A percentile compares a stretch with the other conserved stretches of the same genome.
Conservation (phyloP, 2,329 filamentous ascomycete species). For the Colletotrichum eleusines region DNA sequence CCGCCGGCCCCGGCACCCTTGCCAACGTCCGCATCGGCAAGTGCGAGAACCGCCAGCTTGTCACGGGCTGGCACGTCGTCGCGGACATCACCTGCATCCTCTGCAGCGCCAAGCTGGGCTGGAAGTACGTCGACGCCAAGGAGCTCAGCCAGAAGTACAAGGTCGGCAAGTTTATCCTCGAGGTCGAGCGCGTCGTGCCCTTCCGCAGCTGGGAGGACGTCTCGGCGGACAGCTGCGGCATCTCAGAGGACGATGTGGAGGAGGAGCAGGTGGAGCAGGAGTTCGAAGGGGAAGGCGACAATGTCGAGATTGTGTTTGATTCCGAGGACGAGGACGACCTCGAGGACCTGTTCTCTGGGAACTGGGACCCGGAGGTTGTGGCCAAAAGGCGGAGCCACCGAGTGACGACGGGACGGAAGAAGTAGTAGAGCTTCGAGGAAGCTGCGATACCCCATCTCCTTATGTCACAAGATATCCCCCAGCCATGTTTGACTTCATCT, state of each 20-base stretch:
- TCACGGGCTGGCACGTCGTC: constrained; percentile 73
- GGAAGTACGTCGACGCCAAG: constrained; percentile 76
- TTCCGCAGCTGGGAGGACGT: constrained; percentile 67
- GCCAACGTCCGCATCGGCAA: constrained; percentile 68
- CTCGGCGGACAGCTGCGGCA: constrained; percentile 32
- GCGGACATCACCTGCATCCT: constrained; percentile 71
- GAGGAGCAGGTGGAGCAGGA: constrained; percentile 21
- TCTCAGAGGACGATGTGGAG: constrained; percentile 26
- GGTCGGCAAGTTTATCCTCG: constrained; percentile 76
- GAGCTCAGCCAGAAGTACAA: constrained; percentile 74
- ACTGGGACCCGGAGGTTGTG: constrained; percentile 68
- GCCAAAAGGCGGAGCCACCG: constrained; percentile 59
- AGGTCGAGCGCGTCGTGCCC: constrained; percentile 68
- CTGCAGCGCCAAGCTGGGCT: constrained; percentile 70
- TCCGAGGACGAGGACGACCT: constrained; percentile 76
- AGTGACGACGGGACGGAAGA: constrained; percentile 44
- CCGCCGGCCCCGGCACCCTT: constrained; percentile 51
- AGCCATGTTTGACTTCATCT: constrained; percentile 8
- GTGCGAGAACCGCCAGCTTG: constrained; percentile 67
- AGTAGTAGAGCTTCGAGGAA: constrained; percentile 22
- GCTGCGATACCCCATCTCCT: constrained; percentile 27
- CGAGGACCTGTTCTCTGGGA: constrained; percentile 73
- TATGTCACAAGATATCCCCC: constrained; percentile 18
- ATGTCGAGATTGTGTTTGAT: constrained; percentile 66
- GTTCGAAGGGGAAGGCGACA: constrained; percentile 4